Evolutionary conservation across 208 protist genomes (phyloP), one percentile per base, ranked within the genome.

Genomic region (Leishmania arabica): DNA sequence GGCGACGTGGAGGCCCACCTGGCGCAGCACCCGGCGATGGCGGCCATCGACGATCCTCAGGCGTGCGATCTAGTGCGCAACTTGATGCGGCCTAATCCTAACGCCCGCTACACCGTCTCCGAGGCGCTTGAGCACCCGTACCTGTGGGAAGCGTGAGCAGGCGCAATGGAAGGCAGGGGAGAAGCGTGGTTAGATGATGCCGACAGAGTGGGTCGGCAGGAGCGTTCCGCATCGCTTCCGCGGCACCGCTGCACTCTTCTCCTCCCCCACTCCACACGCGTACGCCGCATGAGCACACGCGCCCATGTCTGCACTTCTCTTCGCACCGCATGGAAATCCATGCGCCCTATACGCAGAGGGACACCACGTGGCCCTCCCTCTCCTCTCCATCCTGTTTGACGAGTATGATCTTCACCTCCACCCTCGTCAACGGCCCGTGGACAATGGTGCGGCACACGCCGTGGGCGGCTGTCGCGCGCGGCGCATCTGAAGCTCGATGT

Each of bases 61-160:
- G 89, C 87, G 21, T 70, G 89, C 42, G 94, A 95, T 78, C 21
- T 97, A 21, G 71, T 95, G 3, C 86, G 94, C 58, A 90, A 88
- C 82, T 89, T 95, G 78, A 81, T 97, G 13, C 86, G 88, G 8
- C 65, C 75, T 9, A 87, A 89, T n/a, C 86, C 90, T 2, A 69
- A 88, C 47, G 77, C 80, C 19, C 90, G 94, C 69, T 87, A 88
- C 72, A 90, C 88, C 7, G 85, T 91, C 8, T 54, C 78, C 21
- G 91, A 97, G 73, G 90, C 91, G 21, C 82, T 95, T 34, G 80
- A 90, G 73, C 94, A 97, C 60, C 86, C 92, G 3, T 97, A 94
- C 82, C 78, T 93, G n/a, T 34, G 7, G 72, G 34, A 42, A 24
- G 34, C 40, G 17, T 77, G 74, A 77, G 15, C 31, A 76, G n/a